Evolutionary conservation across 805 yeast genomes (phyloP), one percentile per base, ranked within the genome.

Genomic region (Candida verbasci): DNA sequence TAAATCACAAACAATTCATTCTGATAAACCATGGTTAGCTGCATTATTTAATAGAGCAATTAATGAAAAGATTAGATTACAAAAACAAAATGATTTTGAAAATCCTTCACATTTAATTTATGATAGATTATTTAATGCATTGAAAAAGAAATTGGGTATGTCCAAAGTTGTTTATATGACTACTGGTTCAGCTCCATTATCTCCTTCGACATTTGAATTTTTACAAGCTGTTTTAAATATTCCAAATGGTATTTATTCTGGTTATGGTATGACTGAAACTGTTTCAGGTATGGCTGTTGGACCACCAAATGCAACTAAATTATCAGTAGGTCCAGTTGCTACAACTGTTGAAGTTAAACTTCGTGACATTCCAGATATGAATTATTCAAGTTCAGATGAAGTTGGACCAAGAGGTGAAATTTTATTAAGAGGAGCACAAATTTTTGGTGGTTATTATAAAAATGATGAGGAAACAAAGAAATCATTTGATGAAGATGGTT

Each of bases 261-360:
- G 89, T 9, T 83, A 81, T 55, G 89, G 89, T 2, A 65, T 79
- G 27, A 78, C 85, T 3, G 87, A 80, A 52, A 65, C 48, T 15
- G 24, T 24, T 9, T 82, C 82, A 2, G 81, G 80, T 3, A 82
- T 81, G 2, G 80, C 79, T 3, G 50, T 71, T 36, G 56, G 65
- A 12, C 43, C 65, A 56, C 52, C 62, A 40, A 60, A 56, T 14
- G 35, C 40, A 6, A 32, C 27, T 1, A 56, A 61, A 2, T 58
- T 58, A 5, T 39, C 52, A 1, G 52, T 60, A 41, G 62, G 62
- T 0, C 29, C 48, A 17, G 37, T 46, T 7, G 71, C 76, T 14
- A 59, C 75, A 9, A 64, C 72, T 17, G 49, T 66, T 11, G 82
- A 78, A 47, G 65, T 78, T 41, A 62, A 72, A 39, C 58, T 80